Base-by-base conservation (phyloP, 2,329 filamentous ascomycete species). In the Diplocarpon mali region DNA sequence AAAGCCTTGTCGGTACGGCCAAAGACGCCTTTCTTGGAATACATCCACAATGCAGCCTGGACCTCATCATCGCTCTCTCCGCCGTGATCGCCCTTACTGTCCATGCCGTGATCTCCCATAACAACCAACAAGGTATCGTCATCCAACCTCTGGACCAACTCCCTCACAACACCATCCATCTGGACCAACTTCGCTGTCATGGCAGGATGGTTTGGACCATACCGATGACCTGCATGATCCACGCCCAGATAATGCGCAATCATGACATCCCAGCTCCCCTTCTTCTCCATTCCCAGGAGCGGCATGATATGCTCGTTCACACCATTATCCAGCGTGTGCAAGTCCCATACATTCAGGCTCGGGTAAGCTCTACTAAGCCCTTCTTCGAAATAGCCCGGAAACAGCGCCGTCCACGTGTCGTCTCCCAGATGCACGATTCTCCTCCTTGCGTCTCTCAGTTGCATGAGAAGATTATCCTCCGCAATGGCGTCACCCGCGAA, bases 101-200 rank as follows among this genome's bases (percentile, higher is more conserved):
- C 92, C 92, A 98, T 98, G 10, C 92, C 92, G 60, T 98, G 92
- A 62, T 98, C 92, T n/a, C 92, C 92, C 87, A 98, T 94, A 12
- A 98, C 85, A 15, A 98, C 79, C 30, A 98, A 69, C 16, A 98
- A 69, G 0, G 92, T 98, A 44, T 86, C 69, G 42, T 95, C 83
- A 56, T 95, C 90, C 14, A 98, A 69, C 3, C 69, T 69, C 0
- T 75, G 69, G 2, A 85, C 79, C 43, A 96, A 70, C 20, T 82
- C 72, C 35, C 79, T 75, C 46, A 96, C 71, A 27, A 95, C 81
- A 1, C 62, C 67, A 57, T 98, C 80, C 90, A 98, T 98, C 65
- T 98, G 87, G 52, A 78, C 76, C 54, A 96, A 68, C 66, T 98
- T 98, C 9, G 82, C 77, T 17, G 78, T 80, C 90, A 96, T 98